Evolutionary conservation across 805 yeast species (phyloP), one percentile per base, ranked within the genome.

Genomic region (Nakazawaea molendinolei): DNA sequence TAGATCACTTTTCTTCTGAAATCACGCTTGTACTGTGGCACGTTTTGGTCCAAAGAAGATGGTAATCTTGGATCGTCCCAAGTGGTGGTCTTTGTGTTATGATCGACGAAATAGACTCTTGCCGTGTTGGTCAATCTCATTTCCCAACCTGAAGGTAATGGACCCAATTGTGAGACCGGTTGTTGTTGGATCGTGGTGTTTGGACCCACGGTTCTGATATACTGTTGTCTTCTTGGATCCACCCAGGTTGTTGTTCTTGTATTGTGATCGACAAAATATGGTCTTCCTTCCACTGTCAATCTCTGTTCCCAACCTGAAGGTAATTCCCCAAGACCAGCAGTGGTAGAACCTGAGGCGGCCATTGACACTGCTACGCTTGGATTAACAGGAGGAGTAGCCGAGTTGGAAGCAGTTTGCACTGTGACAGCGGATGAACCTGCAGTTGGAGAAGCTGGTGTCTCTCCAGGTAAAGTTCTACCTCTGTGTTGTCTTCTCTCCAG

Each of bases 191-290:
- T 86, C 15, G 96, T 86, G 4, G 95, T 82, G 51, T 77, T 61
- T 74, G 89, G 71, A 19, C 96, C 97, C 58, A 84, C 87, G 43
- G 95, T 86, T 58, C 97, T 82, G 50, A 92, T 92, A 60, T 86
- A 92, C 65, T 92, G 99, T 63, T 92, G 98, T 61, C 98, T 79
- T 63, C 99, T 77, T 46, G 99, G 99, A 60, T 92, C 99, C 31
- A 92, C 99, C 99, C 99, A 92, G 9, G 99, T 92, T 3, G 99
- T 92, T 1, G 99, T 92, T 60, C 99, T 76, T n/a, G 98, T 92
- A 60, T 92, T 92, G 65, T 92, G 99, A 60, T 92, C 99, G 33
- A 92, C 98, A 58, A 89, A 92, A 63, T 92, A 92, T 6, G 97
- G 94, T 56, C 98, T 77, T 26, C 98, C 99, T 62, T 92, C 98